Evolutionary conservation across 306 rosid genomes (phyloP).

Genomic region (Rosa multiflora): DNA sequence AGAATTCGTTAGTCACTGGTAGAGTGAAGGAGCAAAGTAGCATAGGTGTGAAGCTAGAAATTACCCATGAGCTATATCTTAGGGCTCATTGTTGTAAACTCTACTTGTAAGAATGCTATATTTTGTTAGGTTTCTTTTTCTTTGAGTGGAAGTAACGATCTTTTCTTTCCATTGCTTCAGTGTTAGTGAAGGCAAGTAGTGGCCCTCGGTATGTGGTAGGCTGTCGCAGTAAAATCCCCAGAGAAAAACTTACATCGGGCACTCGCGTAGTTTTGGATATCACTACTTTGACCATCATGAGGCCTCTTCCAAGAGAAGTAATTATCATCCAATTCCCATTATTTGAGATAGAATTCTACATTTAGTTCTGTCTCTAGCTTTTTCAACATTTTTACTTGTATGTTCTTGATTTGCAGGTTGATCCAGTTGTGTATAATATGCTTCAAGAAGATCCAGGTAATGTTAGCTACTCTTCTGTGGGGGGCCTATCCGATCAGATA

Average conservation of each 20-base stretch:
- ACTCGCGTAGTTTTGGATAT: conserved; percentile 95
- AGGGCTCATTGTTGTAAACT: background rate
- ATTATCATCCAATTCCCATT: conserved; percentile 6
- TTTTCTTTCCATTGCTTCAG: conserved; percentile 44
- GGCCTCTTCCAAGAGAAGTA: conserved; percentile 99
- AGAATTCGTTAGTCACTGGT: background rate
- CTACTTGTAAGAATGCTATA: background rate
- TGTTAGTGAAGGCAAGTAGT: conserved; percentile 92
- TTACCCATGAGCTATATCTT: background rate
- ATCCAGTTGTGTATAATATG: conserved; percentile 93
- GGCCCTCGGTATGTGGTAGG: conserved; percentile 97
- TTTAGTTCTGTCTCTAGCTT: background rate
- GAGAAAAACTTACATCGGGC: conserved; percentile 82
- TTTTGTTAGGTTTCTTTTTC: background rate
- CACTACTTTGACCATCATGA: conserved; percentile 88
- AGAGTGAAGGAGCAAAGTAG: background rate
- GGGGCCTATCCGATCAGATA: conserved; percentile 95
- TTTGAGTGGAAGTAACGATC: background rate
- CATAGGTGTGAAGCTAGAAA: background rate
- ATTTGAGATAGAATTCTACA: background rate
- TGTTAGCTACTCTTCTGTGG: conserved; percentile 95
- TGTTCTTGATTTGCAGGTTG: conserved; percentile 57
- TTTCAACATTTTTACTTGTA: conserved; percentile 19
- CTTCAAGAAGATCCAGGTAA: conserved; percentile 97
- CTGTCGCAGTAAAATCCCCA: conserved; percentile 87